Evolutionary conservation across 1,139 yeast genomes (phyloP), one percentile per base, ranked within the genome.

Genomic region (Magnusiomyces starmeri): DNA sequence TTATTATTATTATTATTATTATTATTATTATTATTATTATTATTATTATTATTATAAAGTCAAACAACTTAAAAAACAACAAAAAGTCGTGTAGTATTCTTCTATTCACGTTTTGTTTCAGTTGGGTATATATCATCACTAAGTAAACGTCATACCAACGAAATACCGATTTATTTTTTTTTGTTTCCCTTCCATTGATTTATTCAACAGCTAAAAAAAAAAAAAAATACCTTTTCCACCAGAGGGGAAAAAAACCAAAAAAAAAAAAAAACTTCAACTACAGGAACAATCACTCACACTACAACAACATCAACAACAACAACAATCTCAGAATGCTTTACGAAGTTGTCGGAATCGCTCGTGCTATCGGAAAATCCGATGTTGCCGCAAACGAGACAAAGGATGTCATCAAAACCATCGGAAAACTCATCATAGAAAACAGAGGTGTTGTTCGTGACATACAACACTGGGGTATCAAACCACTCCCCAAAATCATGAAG

Each of bases 401-500:
- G 46, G 81, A 79, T 60, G 81, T 85, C 53, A 85, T 83, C n/a
- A 75, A 82, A 20, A 86, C 95, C 6, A 77, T 89, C 32, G 97
- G 97, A 21, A 84, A 81, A 65, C 75, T 88, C 65, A 80, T 92
- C 44, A 78, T 92, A 56, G 80, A 83, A 57, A 89, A 92, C 69
- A 86, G 96, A 76, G 98, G 98, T 50, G 89, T 92, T 18, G 81
- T 92, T 45, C 79, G 97, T 66, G 83, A 81, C 57, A 79, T 90
- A 51, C 79, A 85, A 51, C 84, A 90, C 59, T 71, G 89, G 69
- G 97, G 97, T 1, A 78, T 83, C 48, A 78, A 79, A 56, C 82
- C 82, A 40, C 76, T 92, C 54, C 97, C 97, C 18, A 83, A 81
- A 60, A 79, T 90, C 58, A 77, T 87, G 70, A 81, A 83, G 61